Conservation (phyloP, 495 filamentous ascomycete genomes). For the Stereocaulon alpinum region DNA sequence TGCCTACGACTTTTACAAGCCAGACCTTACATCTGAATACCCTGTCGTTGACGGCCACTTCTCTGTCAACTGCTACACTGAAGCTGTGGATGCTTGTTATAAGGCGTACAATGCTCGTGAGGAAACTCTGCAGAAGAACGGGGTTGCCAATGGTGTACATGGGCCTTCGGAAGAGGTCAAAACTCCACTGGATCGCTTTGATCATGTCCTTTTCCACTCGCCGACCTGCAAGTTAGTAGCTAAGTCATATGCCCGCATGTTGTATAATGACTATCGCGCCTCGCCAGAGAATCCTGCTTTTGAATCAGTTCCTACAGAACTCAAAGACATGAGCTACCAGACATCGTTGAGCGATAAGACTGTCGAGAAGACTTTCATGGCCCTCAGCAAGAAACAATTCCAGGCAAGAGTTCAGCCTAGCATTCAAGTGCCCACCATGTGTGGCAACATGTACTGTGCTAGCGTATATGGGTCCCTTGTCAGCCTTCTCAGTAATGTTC, state of each 20-base stretch:
- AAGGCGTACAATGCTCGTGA: conserved; percentile 87
- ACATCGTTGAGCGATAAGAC: conserved; percentile 83
- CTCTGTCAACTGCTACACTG: conserved; percentile 89
- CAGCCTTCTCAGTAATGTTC: conserved; percentile 63
- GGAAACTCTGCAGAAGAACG: conserved; percentile 57
- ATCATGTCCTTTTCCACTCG: conserved; percentile 91
- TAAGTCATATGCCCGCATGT: conserved; percentile 88
- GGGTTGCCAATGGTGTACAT: conserved; percentile 45
- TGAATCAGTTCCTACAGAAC: conserved; percentile 73
- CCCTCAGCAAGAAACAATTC: conserved; percentile 89
- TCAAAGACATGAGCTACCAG: conserved; percentile 75
- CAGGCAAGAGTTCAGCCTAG: conserved; percentile 74
- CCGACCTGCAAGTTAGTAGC: conserved; percentile 96
- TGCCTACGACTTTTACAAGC: conserved; percentile 99
- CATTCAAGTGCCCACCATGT: conserved; percentile 82
- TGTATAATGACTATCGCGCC: conserved; percentile 91
- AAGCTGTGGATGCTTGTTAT: conserved; percentile 93
- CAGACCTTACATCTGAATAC: conserved; percentile 95
- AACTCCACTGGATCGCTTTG: conserved; percentile 79
- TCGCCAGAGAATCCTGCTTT: conserved; percentile 71
- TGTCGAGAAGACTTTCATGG: conserved; percentile 96
- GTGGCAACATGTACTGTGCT: conserved; percentile 98
- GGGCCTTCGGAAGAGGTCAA: conserved; percentile 34
- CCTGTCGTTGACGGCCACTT: conserved; percentile 93
- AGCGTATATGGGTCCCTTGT: conserved; percentile 84